Base-by-base conservation (phyloP, 2,329 filamentous ascomycete genomes). In the Colletotrichum shisoi region DNA sequence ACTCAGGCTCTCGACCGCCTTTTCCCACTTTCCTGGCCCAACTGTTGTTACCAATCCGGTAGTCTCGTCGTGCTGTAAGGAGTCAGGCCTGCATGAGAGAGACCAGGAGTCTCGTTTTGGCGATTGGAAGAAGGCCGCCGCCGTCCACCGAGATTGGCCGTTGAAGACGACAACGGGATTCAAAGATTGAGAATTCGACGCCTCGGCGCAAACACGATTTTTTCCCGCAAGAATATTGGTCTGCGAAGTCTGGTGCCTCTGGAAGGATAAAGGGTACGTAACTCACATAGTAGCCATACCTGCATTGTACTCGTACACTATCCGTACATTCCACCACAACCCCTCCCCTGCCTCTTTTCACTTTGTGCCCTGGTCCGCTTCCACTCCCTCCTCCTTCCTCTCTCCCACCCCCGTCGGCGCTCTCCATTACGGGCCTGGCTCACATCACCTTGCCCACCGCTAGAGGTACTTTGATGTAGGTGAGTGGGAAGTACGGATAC, bases 291-390 rank as follows among this genome's bases (percentile, higher is more conserved):
- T 42, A 17, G 37, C 34, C n/a, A 34, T 42, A 15, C 31, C 31
- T 37, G 19, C 24, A 27, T 24, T 51, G 19, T 19, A 8, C 12
- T 19, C 13, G 13, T 42, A 48, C 45, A 34, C 31, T 34, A 34
- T 34, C 7, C 31, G 8, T 34, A 34, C 31, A 34, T 37, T 27
- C 42, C 17, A 24, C 34, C 45, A 48, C 19, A 19, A 11, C 31
- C 27, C 42, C 15, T 34, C 24, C 53, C 34, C 53, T 52, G 61
- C 37, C 39, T 46, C 57, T 46, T 58, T 19, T 54, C 49, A 48
- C 42, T 51, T 57, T 44, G 44, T 58, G 44, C 56, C 56, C 45
- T 62, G 57, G 63, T 62, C 46, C 44, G 58, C 63, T 66, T 62
- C 34, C 57, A 61, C 21, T 24, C 34, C 31, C 27, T 27, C 42